phyloP scores from a whole-genome alignment of 192 early-diverging fungal genomes.

The Coemansia sp. region DNA sequence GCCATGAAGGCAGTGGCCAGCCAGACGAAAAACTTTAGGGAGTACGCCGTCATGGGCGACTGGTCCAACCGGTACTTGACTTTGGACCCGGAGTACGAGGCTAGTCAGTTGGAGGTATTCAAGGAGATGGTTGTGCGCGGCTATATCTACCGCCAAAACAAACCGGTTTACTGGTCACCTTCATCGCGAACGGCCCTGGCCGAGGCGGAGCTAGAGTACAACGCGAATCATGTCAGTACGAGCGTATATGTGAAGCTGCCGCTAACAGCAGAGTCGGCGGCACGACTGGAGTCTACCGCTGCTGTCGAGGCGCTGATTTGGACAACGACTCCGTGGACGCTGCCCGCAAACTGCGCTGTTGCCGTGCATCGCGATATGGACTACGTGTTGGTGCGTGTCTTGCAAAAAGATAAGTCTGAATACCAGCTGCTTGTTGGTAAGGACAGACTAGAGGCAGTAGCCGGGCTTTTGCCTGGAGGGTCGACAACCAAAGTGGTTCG shows the following conservation, averaged over 20 bases:
- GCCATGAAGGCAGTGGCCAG: slow-evolving; percentile 60
- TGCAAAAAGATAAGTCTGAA: neutral
- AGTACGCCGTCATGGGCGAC: slow-evolving; percentile 76
- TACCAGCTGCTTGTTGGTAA: slow-evolving; percentile 32
- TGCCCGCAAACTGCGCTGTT: slow-evolving; percentile 75
- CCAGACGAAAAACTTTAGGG: slow-evolving; percentile 61
- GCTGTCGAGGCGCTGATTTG: slow-evolving; percentile 60
- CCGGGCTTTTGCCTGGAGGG: slow-evolving; percentile 12
- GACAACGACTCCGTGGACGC: slow-evolving; percentile 84
- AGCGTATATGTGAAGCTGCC: slow-evolving; percentile 72
- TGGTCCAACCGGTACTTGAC: slow-evolving; percentile 72
- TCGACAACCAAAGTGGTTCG: slow-evolving; percentile 3
- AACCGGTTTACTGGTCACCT: slow-evolving; percentile 84
- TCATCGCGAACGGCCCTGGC: slow-evolving; percentile 80
- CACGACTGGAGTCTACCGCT: slow-evolving; percentile 10
- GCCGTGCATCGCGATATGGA: slow-evolving; percentile 64
- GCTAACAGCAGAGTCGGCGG: slow-evolving; percentile 31
- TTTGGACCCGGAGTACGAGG: slow-evolving; percentile 71
- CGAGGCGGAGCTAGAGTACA: slow-evolving; percentile 79
- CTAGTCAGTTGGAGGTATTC: slow-evolving; percentile 71
- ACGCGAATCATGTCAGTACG: slow-evolving; percentile 68
- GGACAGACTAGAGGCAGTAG: slow-evolving; percentile 17
- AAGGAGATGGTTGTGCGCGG: slow-evolving; percentile 70
- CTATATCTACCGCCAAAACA: slow-evolving; percentile 74
- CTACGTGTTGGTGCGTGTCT: slow-evolving; percentile 56